Evolutionary conservation across 805 yeast species (phyloP).

Genomic region (Candida coleopterorum): DNA sequence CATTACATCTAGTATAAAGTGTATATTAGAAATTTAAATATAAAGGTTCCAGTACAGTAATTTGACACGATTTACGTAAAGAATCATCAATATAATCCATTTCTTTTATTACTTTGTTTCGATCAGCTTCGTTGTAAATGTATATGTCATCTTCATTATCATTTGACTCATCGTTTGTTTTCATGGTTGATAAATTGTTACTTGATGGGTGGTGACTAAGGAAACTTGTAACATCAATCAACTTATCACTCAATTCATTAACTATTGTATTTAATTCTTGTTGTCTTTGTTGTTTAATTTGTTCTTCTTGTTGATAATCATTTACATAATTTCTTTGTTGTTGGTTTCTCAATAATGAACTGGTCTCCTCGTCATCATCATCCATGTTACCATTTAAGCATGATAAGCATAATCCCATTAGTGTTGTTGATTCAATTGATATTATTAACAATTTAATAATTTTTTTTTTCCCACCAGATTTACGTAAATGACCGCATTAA

Average conservation of each 20-base stretch:
- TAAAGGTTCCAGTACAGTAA: conserved; percentile 16
- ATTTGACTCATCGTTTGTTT: conserved; percentile 6
- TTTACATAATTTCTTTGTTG: conserved; percentile 24
- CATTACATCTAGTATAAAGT: no score
- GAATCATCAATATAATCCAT: conserved; percentile 14
- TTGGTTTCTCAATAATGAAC: conserved; percentile 29
- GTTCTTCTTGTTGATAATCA: conserved; percentile 33
- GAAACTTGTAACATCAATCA: conserved; percentile 35
- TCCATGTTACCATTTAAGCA: conserved; percentile 33
- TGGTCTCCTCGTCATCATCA: conserved; percentile 35
- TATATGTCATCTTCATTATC: conserved; percentile 12
- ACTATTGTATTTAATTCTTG: conserved; percentile 44
- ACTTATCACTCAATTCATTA: conserved; percentile 34
- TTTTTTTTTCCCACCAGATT: no score
- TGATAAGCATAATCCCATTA: conserved; percentile 49
- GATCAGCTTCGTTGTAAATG: conserved; percentile 20
- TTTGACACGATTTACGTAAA: conserved; percentile 14
- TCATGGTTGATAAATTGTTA: conserved; percentile 3
- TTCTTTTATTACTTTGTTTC: conserved; percentile 18
- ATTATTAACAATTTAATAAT: no score
- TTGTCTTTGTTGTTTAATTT: conserved; percentile 39
- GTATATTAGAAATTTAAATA: conserved; percentile 22
- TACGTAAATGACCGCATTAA: no score
- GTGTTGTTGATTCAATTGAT: no score
- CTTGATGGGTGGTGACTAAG: conserved; percentile 12